Evolutionary conservation across 202 grass and related monocot species (phyloP).

Genomic region (Elaeis oleifera): DNA sequence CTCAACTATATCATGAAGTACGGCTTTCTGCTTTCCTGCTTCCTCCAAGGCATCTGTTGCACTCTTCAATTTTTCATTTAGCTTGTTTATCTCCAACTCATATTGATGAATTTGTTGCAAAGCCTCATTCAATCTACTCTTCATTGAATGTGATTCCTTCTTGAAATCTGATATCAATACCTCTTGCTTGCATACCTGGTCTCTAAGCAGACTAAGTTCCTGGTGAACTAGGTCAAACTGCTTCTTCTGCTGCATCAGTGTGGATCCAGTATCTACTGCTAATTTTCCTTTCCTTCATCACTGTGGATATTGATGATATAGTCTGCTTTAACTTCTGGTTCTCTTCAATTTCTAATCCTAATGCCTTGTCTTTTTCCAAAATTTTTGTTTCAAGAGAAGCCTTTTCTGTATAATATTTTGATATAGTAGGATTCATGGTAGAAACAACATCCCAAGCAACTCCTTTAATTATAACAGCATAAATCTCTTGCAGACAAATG

Average conservation of each 20-base stretch:
- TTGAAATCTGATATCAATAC: conserved; percentile 44
- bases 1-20: conserved; percentile 35
- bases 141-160: conserved; percentile 47
- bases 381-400: conserved; percentile 42
- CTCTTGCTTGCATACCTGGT: conserved; percentile 48
- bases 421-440: conserved; percentile 2
- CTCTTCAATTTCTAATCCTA: conserved; percentile 35
- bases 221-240: conserved; percentile 53
- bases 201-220: conserved; percentile 52
- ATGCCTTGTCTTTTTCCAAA: conserved; percentile 44
- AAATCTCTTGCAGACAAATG: conserved; percentile 16
- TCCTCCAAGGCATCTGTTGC: conserved; percentile 45
- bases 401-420: conserved; percentile 35
- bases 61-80: conserved; percentile 36
- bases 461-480: conserved; percentile 12
- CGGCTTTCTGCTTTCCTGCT: conserved; percentile 45
- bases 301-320: conserved; percentile 27
- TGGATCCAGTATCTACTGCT: conserved; percentile 40
- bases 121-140: conserved; percentile 52
- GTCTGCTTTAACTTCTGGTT: conserved; percentile 49
- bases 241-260: conserved; percentile 52
- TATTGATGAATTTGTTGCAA: conserved; percentile 38
- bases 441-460: conserved; percentile 7
- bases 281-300: conserved; percentile 47
- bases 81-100: conserved; percentile 45